Base-by-base conservation (phyloP, 495 filamentous ascomycete genomes). In the Xylaria venustula region DNA sequence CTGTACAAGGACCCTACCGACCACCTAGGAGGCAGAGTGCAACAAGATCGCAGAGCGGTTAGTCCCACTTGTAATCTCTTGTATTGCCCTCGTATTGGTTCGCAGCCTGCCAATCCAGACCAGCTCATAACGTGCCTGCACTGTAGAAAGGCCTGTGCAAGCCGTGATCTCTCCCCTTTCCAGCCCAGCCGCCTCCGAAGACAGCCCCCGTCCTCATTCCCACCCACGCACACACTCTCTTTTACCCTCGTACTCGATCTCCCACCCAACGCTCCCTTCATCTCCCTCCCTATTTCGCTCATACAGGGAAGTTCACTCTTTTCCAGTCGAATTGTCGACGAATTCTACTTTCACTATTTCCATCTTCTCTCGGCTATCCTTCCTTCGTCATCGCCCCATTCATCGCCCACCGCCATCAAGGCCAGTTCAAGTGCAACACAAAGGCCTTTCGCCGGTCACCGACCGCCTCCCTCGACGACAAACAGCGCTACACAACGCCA, bases 241-340 rank as follows among this genome's bases (percentile, higher is more conserved):
- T 49, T 52, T 36, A 34, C 54, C 45, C 54, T 57, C 54, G 32
- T 37, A 20, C 40, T 23, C 20, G 36, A 23, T n/a, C 42, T 19
- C 28, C 26, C 54, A n/a, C 41, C 46, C 41, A 36, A 46, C 42
- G 36, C 54, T 49, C 44, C 50, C 58, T n/a, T 61, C 58, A 46
- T 47, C 37, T 58, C 50, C 48, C 58, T 54, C 58, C 50, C 53
- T 61, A 54, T 61, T 61, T 61, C 47, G 49, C 58, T 61, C 58
- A 54, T 61, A 47, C 49, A 36, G 58, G 58, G 49, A 49, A 61
- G 41, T 56, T 46, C 58, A 23, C 47, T 56, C 58, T 53, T 56
- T 56, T 61, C 55, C 41, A 49, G 40, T 46, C 34, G 30, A 32
- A 54, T n/a, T 46, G 32, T 54, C 49, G 42, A 51, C 56, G 40